These are phyloP conservation scores for Inga oerstediana DNA, from an alignment of 306 rosid species.

Conservation along the genomic window DNA sequence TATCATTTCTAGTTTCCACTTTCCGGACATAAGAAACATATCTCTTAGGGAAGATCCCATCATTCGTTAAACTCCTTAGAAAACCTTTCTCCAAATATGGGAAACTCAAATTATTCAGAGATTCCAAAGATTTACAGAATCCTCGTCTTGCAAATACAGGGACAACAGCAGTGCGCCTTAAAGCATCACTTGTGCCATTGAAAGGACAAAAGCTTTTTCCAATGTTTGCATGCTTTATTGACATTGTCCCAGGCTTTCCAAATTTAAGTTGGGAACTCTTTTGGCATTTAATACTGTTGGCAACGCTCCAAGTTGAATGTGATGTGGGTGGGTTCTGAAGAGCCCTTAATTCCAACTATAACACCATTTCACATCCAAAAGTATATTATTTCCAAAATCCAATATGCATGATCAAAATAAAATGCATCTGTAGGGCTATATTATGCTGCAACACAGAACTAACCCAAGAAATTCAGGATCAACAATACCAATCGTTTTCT, in stretches of 20 bases:
- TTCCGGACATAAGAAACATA: conserved; percentile 48
- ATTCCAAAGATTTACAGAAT: conserved; percentile 34
- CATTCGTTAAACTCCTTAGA: conserved; percentile 29
- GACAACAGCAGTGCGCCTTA: conserved; percentile 18
- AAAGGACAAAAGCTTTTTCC: conserved; percentile 30
- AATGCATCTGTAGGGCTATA: background rate
- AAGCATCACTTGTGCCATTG: conserved; percentile 29
- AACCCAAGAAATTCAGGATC: background rate
- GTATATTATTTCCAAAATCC: background rate
- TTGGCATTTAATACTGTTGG: conserved; percentile 30
- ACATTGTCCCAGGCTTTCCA: conserved; percentile 32
- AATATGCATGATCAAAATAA: background rate
- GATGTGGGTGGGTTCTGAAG: conserved; percentile 46
- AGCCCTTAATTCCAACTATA: conserved; percentile 63
- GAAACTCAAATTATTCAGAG: conserved; percentile 28
- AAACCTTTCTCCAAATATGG: conserved; percentile 32
- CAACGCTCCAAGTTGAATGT: conserved; percentile 25
- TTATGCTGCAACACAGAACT: background rate
- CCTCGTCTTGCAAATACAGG: conserved; percentile 21
- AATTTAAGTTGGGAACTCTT: conserved; percentile 44
- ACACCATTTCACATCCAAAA: conserved; percentile 23
- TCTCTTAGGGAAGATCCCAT: conserved; percentile 45
- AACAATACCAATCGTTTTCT: background rate
- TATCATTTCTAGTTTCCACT: conserved; percentile 27
- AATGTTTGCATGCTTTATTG: conserved; percentile 23